Base-by-base conservation (phyloP, 2,329 filamentous ascomycete genomes). In the Seiridium cupressi region DNA sequence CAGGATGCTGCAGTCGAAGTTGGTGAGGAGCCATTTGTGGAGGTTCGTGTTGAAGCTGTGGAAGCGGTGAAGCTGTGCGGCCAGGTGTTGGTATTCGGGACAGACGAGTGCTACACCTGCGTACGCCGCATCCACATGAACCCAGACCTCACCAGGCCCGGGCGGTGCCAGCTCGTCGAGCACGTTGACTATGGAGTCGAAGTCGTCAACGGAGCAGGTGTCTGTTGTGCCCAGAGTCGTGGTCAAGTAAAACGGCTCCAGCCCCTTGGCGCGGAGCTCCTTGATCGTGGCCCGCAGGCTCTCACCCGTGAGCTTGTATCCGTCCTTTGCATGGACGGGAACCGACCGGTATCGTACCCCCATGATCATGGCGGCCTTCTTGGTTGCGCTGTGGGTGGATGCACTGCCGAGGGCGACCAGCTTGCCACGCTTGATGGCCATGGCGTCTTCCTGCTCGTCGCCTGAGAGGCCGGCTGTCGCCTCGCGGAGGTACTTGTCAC, bases 11-110 rank as follows among this genome's bases (percentile, higher is more conserved):
- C 81, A 84, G 73, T 98, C 94, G 69, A 97, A 97, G 76, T 96
- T 97, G 60, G 92, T 93, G 18, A 97, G 86, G 53, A 97, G 82
- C 94, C 94, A 97, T 79, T 98, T 98, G 82, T 97, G 93, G 85
- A 97, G 90, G 80, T 97, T 98, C 79, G 94, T 87, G 76, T 97
- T 89, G 83, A 96, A 97, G 64, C 89, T 93, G 79, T 97, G 91
- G 72, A 96, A 93, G 31, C 81, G 77, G 1, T 81, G 77, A 55
- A 94, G 82, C 7, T 85, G 77, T 31, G 79, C 70, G 1, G 88
- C 81, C 55, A 92, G 81, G 65, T 89, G 82, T 64, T 92, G 90
- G 75, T 91, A 90, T 73, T 96, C 92, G 3, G 92, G 89, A 31
- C 90, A 88, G 3, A 97, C 79, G 3, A 98, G 85, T 1, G 93